phyloP scores from a whole-genome alignment of 2,329 filamentous ascomycete genomes.

The Diplodia scrobiculata region DNA sequence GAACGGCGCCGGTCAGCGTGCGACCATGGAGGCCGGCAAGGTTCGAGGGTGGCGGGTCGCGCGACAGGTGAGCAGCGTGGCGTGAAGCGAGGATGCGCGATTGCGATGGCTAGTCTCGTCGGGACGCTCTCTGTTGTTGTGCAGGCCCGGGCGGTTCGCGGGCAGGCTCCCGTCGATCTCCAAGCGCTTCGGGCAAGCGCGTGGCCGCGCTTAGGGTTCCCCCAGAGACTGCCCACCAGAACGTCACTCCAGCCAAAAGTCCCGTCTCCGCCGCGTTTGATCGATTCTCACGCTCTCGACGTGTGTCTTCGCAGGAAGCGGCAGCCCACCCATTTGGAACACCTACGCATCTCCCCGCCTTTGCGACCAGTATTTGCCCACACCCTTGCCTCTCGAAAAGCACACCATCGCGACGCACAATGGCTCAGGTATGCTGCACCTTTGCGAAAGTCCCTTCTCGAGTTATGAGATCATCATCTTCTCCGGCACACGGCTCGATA shows the following conservation, averaged over 20 bases:
- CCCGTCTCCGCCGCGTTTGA: neutral
- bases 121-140: slow-evolving; percentile 23
- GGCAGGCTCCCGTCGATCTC: slow-evolving; percentile 20
- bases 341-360: neutral
- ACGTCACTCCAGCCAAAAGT: slow-evolving; percentile 22
- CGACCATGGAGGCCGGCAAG: slow-evolving; percentile 15
- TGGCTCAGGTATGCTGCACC: slow-evolving; percentile 22
- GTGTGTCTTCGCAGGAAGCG: neutral
- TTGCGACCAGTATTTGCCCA: neutral
- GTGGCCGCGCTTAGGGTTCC: slow-evolving; percentile 6
- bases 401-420: neutral
- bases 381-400: neutral
- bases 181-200: slow-evolving; percentile 23
- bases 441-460: neutral
- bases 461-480: neutral
- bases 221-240: slow-evolving; percentile 17
- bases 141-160: slow-evolving; percentile 14
- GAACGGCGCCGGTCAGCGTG: neutral
- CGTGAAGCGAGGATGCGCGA: slow-evolving; percentile 25
- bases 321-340: neutral
- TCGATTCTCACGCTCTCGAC: neutral
- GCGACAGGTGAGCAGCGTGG: slow-evolving; percentile 21
- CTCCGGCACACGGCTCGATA: neutral
- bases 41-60: slow-evolving; percentile 13
- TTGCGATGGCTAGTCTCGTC: slow-evolving; percentile 19